Conservation (phyloP, 2,329 filamentous ascomycete genomes). For the Aspergillus sojae region DNA sequence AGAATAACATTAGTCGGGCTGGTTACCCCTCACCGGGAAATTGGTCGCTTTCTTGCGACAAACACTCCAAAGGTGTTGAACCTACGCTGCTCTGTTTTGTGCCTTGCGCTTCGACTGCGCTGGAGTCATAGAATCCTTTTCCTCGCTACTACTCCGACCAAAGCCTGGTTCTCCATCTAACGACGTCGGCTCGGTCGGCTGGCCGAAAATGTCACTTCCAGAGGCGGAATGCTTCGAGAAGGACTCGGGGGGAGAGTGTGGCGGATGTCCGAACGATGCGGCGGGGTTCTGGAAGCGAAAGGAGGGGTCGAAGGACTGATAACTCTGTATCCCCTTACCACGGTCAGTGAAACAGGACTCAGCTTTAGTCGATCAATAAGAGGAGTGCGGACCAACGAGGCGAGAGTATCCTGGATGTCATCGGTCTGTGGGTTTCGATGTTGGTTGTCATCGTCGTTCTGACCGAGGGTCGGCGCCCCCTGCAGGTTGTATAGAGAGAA, state of each 20-base stretch:
- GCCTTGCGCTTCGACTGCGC: conserved; percentile 66
- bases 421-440: conserved; percentile 44
- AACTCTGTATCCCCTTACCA: conserved; percentile 27
- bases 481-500: conserved; percentile 56
- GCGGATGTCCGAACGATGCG: conserved; percentile 32
- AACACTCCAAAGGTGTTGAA: conserved; percentile 18
- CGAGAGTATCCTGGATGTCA: conserved; percentile 48
- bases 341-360: conserved; percentile 15
- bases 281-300: conserved; percentile 37
- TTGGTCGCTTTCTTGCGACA: background rate
- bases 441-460: conserved; percentile 25
- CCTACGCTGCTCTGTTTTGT: conserved; percentile 73
- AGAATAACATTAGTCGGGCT: background rate
- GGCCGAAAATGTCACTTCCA: conserved; percentile 29
- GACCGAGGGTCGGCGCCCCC: conserved; percentile 44
- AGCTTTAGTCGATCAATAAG: background rate
- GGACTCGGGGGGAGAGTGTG: conserved; percentile 40
- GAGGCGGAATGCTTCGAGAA: conserved; percentile 37
- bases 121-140: conserved; percentile 57
- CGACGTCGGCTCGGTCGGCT: conserved; percentile 28
- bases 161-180: conserved; percentile 34
- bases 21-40: background rate
- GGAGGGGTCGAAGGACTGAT: conserved; percentile 41
- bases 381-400: conserved; percentile 29
- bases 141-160: conserved; percentile 54